A percentile compares a stretch with the other conserved stretches of the same genome.
Conservation (phyloP, 2,329 filamentous ascomycete genomes). For the Huntiella moniliformis region DNA sequence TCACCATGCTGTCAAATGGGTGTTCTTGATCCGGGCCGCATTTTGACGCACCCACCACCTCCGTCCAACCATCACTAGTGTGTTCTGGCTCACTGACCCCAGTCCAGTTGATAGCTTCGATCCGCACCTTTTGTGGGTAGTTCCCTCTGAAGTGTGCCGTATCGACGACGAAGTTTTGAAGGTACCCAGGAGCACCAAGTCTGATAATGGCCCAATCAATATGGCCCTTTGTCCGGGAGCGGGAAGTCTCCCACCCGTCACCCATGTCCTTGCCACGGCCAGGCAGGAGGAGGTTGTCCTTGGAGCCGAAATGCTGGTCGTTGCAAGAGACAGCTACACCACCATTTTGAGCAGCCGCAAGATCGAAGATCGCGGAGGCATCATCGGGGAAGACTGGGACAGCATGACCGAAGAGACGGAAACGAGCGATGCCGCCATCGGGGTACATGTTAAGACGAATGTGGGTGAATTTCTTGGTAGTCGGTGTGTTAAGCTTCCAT, state of each 20-base stretch:
- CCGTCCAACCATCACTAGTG: conserved; percentile 42
- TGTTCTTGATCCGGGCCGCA: conserved; percentile 58
- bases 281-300: conserved; percentile 62
- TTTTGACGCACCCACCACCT: conserved; percentile 47
- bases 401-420: conserved; percentile 58
- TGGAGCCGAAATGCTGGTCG: conserved; percentile 70
- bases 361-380: conserved; percentile 47
- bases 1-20: conserved; percentile 36
- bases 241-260: conserved; percentile 71
- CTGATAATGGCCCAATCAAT: conserved; percentile 66
- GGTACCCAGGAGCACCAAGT: conserved; percentile 45
- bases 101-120: conserved; percentile 42
- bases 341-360: conserved; percentile 62
- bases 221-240: conserved; percentile 52
- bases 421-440: conserved; percentile 66
- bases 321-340: conserved; percentile 58
- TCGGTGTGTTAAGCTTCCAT: conserved; percentile 45
- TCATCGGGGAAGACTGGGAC: conserved; percentile 58
- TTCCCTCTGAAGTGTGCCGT: conserved; percentile 73
- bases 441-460: conserved; percentile 71
- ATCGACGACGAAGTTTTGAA: conserved; percentile 53
- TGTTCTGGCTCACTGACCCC: conserved; percentile 33
- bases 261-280: conserved; percentile 71
- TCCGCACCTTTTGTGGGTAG: conserved; percentile 57
- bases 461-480: conserved; percentile 55